Percentiles rank a stretch among this genome's conserved stretches.
These are phyloP conservation scores for Dictyostelium firmibasis DNA, from an alignment of 78 protist species.

Conservation along the genomic window DNA sequence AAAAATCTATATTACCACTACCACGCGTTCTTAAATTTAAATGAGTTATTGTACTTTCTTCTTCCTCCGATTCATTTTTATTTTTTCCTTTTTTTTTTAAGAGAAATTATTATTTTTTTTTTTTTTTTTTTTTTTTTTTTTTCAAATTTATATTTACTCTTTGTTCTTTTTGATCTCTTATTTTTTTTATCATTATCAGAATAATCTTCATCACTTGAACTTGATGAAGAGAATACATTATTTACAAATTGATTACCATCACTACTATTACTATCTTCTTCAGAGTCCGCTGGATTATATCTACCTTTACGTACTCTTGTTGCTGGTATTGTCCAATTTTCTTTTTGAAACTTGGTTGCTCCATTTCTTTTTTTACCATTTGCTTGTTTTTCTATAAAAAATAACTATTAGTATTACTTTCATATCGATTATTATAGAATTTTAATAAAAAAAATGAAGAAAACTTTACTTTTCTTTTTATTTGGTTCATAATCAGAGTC, in stretches of 20 bases:
- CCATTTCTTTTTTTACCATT: neutral
- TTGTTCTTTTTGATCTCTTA: neutral
- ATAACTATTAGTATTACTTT: too few species aligned
- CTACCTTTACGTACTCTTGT: neutral
- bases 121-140: neutral
- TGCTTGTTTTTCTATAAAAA: neutral
- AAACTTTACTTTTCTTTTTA: neutral
- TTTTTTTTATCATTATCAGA: constrained; percentile 29
- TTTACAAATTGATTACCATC: neutral
- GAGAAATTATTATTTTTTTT: neutral
- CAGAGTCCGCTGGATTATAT: neutral
- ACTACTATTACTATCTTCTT: neutral
- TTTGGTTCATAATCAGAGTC: constrained; percentile 59
- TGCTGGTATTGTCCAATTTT: constrained; percentile 1
- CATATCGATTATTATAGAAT: too few species aligned
- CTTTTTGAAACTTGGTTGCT: neutral
- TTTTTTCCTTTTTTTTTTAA: neutral
- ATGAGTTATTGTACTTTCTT: constrained; percentile 43
- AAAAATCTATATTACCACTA: constrained; percentile 28
- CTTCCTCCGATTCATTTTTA: neutral
- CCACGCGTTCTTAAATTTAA: constrained; percentile 50
- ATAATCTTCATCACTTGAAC: constrained; percentile 22
- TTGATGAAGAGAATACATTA: neutral
- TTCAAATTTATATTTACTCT: neutral
- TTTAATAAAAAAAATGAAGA: neutral